A percentile compares a stretch with the other conserved stretches of the same genome.
phyloP scores from a whole-genome alignment of 1,284 basidiomycete species.

The Sanghuangporus weigelae region DNA sequence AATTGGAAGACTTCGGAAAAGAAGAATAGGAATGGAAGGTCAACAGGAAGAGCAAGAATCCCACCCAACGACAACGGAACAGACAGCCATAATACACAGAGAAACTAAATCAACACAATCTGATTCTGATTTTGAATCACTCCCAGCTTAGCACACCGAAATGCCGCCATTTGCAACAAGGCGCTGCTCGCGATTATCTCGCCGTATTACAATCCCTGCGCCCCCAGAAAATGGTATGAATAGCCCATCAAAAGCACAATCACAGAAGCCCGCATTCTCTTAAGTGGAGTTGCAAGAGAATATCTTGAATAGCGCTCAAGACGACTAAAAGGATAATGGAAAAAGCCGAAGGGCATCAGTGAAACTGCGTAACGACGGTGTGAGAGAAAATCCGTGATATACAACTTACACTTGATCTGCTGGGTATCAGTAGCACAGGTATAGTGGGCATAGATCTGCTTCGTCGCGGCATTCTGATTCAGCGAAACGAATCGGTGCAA shows the following conservation, averaged over 20 bases:
- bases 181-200: neutral
- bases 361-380: neutral
- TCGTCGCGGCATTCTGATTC: slow-evolving; percentile 83
- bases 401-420: slow-evolving; percentile 75
- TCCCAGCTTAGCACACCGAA: neutral
- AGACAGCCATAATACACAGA: slow-evolving; percentile 1
- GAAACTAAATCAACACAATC: neutral
- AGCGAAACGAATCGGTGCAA: slow-evolving; percentile 83
- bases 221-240: neutral
- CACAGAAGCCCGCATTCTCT: slow-evolving; percentile 83
- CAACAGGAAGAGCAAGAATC: neutral
- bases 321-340: slow-evolving; percentile 47
- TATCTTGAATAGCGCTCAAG: slow-evolving; percentile 77
- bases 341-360: neutral
- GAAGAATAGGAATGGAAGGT: neutral
- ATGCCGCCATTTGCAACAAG: neutral
- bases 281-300: slow-evolving; percentile 77
- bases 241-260: slow-evolving; percentile 10
- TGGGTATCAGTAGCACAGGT: slow-evolving; percentile 88
- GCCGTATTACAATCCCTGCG: neutral
- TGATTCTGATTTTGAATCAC: neutral
- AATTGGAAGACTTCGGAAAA: neutral
- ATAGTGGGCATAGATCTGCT: slow-evolving; percentile 87
- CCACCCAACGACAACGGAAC: neutral
- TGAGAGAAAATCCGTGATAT: neutral